Conservation (phyloP, 306 rosid species). For the Echinosophora koreensis region DNA sequence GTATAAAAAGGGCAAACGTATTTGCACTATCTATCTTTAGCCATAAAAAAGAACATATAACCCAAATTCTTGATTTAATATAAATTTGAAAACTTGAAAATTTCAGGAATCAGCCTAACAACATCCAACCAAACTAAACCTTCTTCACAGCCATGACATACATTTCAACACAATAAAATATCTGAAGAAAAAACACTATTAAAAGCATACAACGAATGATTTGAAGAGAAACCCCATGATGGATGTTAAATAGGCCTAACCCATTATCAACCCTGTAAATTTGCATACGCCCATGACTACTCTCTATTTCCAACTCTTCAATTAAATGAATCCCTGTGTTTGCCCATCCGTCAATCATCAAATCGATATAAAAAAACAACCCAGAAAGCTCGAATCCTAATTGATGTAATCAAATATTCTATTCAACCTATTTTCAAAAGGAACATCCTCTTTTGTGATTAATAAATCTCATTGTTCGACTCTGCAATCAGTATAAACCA, state of each 20-base stretch:
- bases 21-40: conserved; percentile 23
- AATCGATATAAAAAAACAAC: conserved; percentile 26
- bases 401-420: conserved; percentile 2
- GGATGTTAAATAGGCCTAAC: conserved; percentile 24
- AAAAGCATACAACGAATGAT: conserved; percentile 9
- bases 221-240: neutral
- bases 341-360: conserved; percentile 4
- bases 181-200: neutral
- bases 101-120: conserved; percentile 12
- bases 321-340: conserved; percentile 27
- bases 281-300: conserved; percentile 3
- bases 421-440: conserved; percentile 2
- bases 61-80: neutral
- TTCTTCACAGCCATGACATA: conserved; percentile 19
- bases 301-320: conserved; percentile 22
- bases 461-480: conserved; percentile 13
- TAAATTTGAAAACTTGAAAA: conserved; percentile 24
- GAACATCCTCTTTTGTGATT: conserved; percentile 16
- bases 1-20: conserved; percentile 26
- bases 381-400: conserved; percentile 11
- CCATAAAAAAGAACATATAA: conserved; percentile 20
- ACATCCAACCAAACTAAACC: conserved; percentile 21
- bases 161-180: conserved; percentile 4
- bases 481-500: conserved; percentile 22
- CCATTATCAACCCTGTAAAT: neutral